Conservation (phyloP, 148 eudicot species). For the Linanthus parryae region DNA sequence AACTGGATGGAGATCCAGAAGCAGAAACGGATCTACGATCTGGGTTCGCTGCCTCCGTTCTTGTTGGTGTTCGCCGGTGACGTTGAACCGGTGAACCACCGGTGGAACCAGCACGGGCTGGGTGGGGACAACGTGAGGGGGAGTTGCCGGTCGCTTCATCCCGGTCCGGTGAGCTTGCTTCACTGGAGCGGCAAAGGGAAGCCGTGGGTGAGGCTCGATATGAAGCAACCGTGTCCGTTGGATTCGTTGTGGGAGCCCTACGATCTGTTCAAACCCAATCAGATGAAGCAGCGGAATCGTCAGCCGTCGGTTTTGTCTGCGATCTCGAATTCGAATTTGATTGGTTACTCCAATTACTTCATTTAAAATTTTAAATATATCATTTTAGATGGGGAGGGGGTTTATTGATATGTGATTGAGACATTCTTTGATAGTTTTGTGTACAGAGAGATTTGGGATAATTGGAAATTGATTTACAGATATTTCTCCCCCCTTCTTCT, state of each 20-base stretch:
- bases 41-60: constrained; percentile 74
- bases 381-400: neutral
- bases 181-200: constrained; percentile 91
- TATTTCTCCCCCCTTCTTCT: neutral
- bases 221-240: constrained; percentile 56
- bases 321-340: neutral
- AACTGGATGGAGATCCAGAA: constrained; percentile 80
- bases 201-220: constrained; percentile 78
- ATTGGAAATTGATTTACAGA: neutral
- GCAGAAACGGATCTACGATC: constrained; percentile 57
- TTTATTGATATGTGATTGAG: neutral
- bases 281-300: neutral
- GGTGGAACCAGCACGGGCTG: constrained; percentile 82
- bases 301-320: constrained; percentile 1
- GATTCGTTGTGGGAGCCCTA: constrained; percentile 79
- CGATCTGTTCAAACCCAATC: constrained; percentile 38
- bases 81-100: constrained; percentile 53
- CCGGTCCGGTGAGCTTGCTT: constrained; percentile 77
- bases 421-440: constrained; percentile 24
- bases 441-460: constrained; percentile 12
- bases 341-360: constrained; percentile 12
- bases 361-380: neutral
- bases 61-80: constrained; percentile 57
- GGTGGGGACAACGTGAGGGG: constrained; percentile 81
- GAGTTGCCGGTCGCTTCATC: constrained; percentile 58